Evolutionary conservation across 1,284 basidiomycete genomes (phyloP).

Genomic region (Xanthoconium separans): DNA sequence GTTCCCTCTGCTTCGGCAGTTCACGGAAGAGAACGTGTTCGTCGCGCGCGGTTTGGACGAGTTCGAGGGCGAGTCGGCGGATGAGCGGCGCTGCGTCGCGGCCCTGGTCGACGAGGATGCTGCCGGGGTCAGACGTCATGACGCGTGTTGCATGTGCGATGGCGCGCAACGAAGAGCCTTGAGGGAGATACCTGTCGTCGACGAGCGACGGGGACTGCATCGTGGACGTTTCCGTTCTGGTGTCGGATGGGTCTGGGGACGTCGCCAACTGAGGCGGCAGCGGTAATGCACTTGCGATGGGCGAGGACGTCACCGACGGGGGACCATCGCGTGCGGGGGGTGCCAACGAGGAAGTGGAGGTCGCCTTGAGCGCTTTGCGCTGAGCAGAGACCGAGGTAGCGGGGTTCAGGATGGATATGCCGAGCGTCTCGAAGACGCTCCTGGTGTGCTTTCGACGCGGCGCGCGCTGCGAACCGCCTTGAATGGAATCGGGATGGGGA

Average conservation of each 20-base stretch:
- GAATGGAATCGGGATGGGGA: constrained; percentile 6
- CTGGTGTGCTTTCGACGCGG: constrained; percentile 46
- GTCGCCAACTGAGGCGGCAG: constrained; percentile 42
- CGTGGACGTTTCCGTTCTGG: constrained; percentile 31
- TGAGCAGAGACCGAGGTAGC: constrained; percentile 26
- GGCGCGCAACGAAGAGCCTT: constrained; percentile 68
- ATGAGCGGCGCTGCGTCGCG: constrained; percentile 62
- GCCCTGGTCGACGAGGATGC: constrained; percentile 70
- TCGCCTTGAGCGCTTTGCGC: constrained; percentile 26
- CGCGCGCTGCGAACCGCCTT: constrained; percentile 14
- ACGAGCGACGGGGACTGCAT: constrained; percentile 27
- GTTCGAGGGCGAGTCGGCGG: constrained; percentile 63
- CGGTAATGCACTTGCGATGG: constrained; percentile 38
- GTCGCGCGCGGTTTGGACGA: constrained; percentile 74
- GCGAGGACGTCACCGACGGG: constrained; percentile 40
- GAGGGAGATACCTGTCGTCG: constrained; percentile 37
- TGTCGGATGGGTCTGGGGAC: constrained; percentile 23
- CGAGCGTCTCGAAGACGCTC: constrained; percentile 70
- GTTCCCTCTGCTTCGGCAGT: constrained; percentile 41
- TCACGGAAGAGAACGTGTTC: constrained; percentile 59
- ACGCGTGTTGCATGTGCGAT: constrained; percentile 86
- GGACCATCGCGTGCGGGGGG: constrained; percentile 13
- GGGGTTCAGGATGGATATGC: constrained; percentile 65
- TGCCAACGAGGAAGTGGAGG: not conserved
- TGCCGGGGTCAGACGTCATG: constrained; percentile 78